Evolutionary conservation across 345 rosid genomes (phyloP).

Genomic region (Gossypium stocksii): DNA sequence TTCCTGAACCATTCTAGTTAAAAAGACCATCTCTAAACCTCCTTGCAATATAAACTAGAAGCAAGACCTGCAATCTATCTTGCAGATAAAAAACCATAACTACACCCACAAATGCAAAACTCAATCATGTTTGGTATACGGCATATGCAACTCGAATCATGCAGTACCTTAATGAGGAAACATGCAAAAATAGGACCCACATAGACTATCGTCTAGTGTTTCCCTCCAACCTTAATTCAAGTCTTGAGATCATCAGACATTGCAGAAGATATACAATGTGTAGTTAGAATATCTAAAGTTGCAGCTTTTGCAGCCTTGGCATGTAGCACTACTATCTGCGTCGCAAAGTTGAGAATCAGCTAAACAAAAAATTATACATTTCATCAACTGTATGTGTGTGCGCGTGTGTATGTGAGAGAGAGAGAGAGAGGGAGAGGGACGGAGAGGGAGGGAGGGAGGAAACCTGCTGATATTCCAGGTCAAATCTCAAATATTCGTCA

Average conservation of each 20-base stretch:
- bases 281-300: constrained; percentile 68
- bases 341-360: constrained; percentile 1
- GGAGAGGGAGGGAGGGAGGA: constrained; percentile 14
- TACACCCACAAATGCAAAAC: neutral
- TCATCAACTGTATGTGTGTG: neutral
- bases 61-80: neutral
- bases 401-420: constrained; percentile 7
- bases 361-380: neutral
- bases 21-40: neutral
- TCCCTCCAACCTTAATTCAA: constrained; percentile 22
- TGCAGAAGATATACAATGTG: constrained; percentile 83
- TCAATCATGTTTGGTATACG: neutral
- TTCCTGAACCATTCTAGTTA: neutral
- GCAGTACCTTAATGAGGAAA: neutral
- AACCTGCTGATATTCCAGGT: constrained; percentile 86
- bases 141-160: neutral
- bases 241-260: constrained; percentile 81
- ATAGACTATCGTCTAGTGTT: neutral
- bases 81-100: neutral
- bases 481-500: constrained; percentile 74
- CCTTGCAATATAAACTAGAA: neutral
- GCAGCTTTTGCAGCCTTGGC: constrained; percentile 70
- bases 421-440: constrained; percentile 13
- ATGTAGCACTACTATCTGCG: constrained; percentile 66
- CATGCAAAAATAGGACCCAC: neutral